A percentile compares a stretch with the other conserved stretches of the same genome.
Conservation (phyloP, 2,329 filamentous ascomycete genomes). For the Trichoderma sp. region DNA sequence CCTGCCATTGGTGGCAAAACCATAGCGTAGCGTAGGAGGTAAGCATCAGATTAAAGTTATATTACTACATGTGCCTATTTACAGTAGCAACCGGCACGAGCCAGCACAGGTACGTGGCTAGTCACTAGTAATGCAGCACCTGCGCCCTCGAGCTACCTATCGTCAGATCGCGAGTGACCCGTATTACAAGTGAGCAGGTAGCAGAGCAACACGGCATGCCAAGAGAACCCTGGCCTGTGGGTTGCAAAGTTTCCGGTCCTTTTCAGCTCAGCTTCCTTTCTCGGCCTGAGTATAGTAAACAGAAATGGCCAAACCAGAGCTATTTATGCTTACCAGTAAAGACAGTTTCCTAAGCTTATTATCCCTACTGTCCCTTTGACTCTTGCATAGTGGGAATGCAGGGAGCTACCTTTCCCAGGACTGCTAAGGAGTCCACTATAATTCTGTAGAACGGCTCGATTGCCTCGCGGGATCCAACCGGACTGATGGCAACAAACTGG, state of each 20-base stretch:
- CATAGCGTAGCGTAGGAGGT: background rate
- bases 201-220: background rate
- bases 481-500: background rate
- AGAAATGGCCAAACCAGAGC: background rate
- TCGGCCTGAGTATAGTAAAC: conserved; percentile 6
- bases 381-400: background rate
- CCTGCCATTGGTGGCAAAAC: conserved; percentile 6
- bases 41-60: conserved; percentile 13
- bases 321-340: background rate
- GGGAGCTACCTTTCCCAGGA: background rate
- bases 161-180: background rate
- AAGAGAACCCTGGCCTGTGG: conserved; percentile 10
- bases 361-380: background rate
- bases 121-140: conserved; percentile 8
- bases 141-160: background rate
- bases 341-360: background rate
- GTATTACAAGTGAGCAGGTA: background rate
- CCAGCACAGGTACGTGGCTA: conserved; percentile 5
- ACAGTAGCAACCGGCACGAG: background rate
- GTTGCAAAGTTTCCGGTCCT: conserved; percentile 1
- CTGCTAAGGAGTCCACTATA: background rate
- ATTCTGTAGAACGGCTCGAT: background rate
- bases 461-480: background rate
- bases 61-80: background rate
- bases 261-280: conserved; percentile 22